Conservation (phyloP, 768 basidiomycete species). For the Rhodosporidiobolus odoratus region DNA sequence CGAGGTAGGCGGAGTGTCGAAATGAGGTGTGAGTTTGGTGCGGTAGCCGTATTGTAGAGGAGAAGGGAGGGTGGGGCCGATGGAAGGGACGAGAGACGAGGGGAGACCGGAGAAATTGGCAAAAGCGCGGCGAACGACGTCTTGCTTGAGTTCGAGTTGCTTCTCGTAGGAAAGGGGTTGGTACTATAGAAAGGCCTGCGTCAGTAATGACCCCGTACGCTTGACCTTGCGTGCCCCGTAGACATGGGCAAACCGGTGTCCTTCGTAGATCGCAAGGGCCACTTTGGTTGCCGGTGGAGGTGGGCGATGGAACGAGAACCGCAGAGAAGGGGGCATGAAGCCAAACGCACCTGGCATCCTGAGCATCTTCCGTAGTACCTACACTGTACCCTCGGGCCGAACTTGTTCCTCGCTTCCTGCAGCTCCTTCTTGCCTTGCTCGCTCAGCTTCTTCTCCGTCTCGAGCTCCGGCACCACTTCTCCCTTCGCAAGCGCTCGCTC, state of each 20-base stretch:
- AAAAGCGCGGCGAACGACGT: constrained; percentile 79
- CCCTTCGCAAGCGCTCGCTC: constrained; percentile 20
- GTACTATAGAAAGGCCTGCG: constrained; percentile 17
- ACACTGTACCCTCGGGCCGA: constrained; percentile 57
- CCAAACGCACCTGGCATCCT: constrained; percentile 67
- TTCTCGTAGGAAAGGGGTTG: constrained; percentile 82
- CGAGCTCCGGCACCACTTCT: constrained; percentile 38
- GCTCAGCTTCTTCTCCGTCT: constrained; percentile 31
- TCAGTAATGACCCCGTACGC: too few relatives aligned
- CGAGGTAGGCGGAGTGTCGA: constrained; percentile 65
- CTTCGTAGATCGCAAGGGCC: too few relatives aligned
- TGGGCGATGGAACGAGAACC: too few relatives aligned
- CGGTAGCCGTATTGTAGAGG: constrained; percentile 87
- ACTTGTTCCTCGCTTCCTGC: constrained; percentile 54
- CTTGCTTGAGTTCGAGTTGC: constrained; percentile 79
- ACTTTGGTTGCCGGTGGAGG: not conserved
- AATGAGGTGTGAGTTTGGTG: constrained; percentile 97
- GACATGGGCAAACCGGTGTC: too few relatives aligned
- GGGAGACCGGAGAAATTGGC: constrained; percentile 64
- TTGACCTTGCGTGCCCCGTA: too few relatives aligned
- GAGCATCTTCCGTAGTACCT: constrained; percentile 83
- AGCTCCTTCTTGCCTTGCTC: constrained; percentile 47
- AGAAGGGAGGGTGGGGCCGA: constrained; percentile 72
- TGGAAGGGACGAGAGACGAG: constrained; percentile 57
- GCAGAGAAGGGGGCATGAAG: not conserved